Evolutionary conservation across 2,329 filamentous ascomycete genomes (phyloP).

Genomic region (Gremmenia infestans): DNA sequence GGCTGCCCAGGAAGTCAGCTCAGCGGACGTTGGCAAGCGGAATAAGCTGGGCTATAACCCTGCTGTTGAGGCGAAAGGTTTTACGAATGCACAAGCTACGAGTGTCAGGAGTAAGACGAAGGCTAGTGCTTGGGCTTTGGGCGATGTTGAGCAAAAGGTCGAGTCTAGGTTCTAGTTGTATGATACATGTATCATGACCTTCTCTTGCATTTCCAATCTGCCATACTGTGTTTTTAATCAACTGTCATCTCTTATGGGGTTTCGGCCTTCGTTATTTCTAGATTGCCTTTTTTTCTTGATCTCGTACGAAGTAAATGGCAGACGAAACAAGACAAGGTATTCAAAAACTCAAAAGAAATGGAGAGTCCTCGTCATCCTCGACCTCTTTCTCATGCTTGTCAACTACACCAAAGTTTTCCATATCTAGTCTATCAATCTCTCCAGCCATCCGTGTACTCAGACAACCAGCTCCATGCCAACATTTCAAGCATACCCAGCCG

Average conservation of each 20-base stretch:
- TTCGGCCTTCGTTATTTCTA: too few species aligned
- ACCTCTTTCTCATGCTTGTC: not conserved
- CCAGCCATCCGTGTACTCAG: not conserved
- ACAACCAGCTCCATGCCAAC: not conserved
- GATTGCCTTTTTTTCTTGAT: too few species aligned
- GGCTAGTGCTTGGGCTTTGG: slow-evolving; percentile 69
- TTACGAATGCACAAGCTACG: slow-evolving; percentile 70
- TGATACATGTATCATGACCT: not conserved
- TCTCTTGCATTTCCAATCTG: not conserved
- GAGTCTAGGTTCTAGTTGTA: slow-evolving; percentile 55
- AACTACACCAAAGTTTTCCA: not conserved
- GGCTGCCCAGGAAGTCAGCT: slow-evolving; percentile 57
- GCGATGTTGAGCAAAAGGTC: slow-evolving; percentile 71
- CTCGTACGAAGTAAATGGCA: too few species aligned
- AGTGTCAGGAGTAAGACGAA: slow-evolving; percentile 65
- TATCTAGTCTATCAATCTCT: not conserved
- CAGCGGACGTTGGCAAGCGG: slow-evolving; percentile 57
- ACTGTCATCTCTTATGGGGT: too few species aligned
- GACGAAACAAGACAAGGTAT: not conserved
- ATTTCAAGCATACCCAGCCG: not conserved
- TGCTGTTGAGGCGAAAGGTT: slow-evolving; percentile 81
- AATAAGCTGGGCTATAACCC: slow-evolving; percentile 85
- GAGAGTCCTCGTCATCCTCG: not conserved
- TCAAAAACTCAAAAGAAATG: not conserved
- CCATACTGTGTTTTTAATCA: too few species aligned